These are phyloP conservation scores for Agroathelia rolfsii DNA, from an alignment of 1,284 basidiomycete species.

Conservation along the genomic window DNA sequence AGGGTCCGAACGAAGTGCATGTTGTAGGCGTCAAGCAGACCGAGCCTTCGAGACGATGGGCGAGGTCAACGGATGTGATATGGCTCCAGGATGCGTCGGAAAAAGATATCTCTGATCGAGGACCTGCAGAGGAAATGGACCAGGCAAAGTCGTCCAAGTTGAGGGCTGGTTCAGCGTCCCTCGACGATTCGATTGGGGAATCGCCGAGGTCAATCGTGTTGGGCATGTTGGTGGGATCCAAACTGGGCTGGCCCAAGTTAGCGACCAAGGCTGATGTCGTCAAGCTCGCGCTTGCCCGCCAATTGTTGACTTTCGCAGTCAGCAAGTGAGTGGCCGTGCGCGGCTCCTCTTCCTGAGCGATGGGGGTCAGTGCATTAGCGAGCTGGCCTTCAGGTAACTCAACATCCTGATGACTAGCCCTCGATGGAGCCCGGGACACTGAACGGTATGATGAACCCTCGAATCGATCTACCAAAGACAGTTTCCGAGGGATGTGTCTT, in stretches of 20 bases:
- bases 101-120: conserved; percentile 32
- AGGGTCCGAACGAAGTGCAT: conserved; percentile 39
- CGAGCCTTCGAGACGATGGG: conserved; percentile 43
- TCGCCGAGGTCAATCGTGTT: conserved; percentile 33
- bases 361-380: conserved; percentile 40
- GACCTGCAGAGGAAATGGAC: conserved; percentile 60
- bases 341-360: conserved; percentile 51
- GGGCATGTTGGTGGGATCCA: conserved; percentile 45
- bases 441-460: conserved; percentile 33
- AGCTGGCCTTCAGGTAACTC: conserved; percentile 22
- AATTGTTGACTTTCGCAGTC: conserved; percentile 48
- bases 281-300: conserved; percentile 48
- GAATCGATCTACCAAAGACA: conserved; percentile 57
- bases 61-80: conserved; percentile 46
- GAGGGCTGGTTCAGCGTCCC: conserved; percentile 28
- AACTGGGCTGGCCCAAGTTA: conserved; percentile 40
- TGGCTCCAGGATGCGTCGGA: conserved; percentile 26
- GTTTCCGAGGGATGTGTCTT: conserved; percentile 50
- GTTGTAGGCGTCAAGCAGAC: conserved; percentile 47
- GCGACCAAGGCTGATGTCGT: conserved; percentile 38
- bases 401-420: conserved; percentile 16
- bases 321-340: conserved; percentile 38
- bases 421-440: conserved; percentile 17
- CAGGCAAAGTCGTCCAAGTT: conserved; percentile 59
- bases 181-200: conserved; percentile 15